Conservation (phyloP, 129 eudicot genomes). For the Flaveria trinervia region DNA sequence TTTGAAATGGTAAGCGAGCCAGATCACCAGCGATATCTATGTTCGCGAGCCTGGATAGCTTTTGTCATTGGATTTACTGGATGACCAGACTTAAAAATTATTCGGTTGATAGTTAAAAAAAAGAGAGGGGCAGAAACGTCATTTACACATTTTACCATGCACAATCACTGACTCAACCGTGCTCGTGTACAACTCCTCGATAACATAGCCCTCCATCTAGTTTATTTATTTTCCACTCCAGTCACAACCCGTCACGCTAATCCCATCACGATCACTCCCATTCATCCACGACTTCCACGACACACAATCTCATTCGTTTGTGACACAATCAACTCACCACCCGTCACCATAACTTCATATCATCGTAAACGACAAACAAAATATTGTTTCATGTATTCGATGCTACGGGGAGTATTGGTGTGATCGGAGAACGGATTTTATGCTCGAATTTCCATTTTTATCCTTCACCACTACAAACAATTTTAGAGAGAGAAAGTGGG, state of each 20-base stretch:
- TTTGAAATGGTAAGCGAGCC: too few species aligned
- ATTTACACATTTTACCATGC: background rate
- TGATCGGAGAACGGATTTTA: slow-evolving; percentile 3
- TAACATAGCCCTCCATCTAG: slow-evolving; percentile 25
- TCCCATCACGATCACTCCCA: slow-evolving; percentile 4
- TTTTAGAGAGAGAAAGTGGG: slow-evolving; percentile 36
- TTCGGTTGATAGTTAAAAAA: too few species aligned
- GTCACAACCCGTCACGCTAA: slow-evolving; percentile 6
- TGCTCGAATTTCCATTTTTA: slow-evolving; percentile 8
- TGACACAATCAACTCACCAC: slow-evolving; percentile 5
- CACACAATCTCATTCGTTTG: background rate
- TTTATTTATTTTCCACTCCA: slow-evolving; percentile 11
- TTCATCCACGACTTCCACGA: background rate
- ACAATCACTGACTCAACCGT: slow-evolving; percentile 22
- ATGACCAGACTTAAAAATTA: too few species aligned
- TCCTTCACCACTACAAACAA: background rate
- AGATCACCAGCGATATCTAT: too few species aligned
- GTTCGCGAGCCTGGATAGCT: too few species aligned
- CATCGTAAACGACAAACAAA: slow-evolving; percentile 29
- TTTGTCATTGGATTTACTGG: too few species aligned
- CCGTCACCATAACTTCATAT: background rate
- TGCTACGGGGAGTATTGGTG: background rate
- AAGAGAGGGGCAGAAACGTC: slow-evolving; percentile 12
- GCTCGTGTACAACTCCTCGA: slow-evolving; percentile 29
- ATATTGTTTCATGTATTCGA: too few species aligned